Conservation (phyloP, 495 filamentous ascomycete species). For the Podospora tetraspora region DNA sequence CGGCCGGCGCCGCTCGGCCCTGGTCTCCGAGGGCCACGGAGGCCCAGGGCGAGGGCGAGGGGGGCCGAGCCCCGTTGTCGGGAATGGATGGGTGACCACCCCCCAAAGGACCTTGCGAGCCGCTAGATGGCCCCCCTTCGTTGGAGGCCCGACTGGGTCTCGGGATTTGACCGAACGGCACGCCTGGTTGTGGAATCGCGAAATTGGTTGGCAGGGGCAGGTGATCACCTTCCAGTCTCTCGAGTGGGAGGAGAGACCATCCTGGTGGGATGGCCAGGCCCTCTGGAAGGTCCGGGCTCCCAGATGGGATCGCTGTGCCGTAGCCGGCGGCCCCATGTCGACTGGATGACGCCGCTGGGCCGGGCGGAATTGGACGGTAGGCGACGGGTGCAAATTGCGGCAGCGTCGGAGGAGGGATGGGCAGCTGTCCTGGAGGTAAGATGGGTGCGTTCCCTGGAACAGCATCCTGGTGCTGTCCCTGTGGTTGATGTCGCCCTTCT, state of each 20-base stretch:
- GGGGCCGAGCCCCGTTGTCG: background rate
- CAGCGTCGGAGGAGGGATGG: slow-evolving; percentile 22
- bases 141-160: background rate
- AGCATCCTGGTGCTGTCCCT: slow-evolving; percentile 13
- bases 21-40: background rate
- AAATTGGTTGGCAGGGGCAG: slow-evolving; percentile 18
- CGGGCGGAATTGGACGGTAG: slow-evolving; percentile 5
- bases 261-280: slow-evolving; percentile 69
- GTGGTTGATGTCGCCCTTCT: slow-evolving; percentile 20
- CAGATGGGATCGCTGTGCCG: slow-evolving; percentile 51
- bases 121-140: background rate
- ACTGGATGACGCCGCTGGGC: slow-evolving; percentile 33
- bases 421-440: slow-evolving; percentile 16
- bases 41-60: background rate
- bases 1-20: slow-evolving; percentile 21
- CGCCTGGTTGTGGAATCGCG: slow-evolving; percentile 15
- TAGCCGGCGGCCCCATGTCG: slow-evolving; percentile 39
- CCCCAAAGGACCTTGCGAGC: background rate
- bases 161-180: slow-evolving; percentile 13
- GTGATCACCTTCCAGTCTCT: slow-evolving; percentile 45
- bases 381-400: slow-evolving; percentile 6
- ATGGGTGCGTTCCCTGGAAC: slow-evolving; percentile 11
- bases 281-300: slow-evolving; percentile 63
- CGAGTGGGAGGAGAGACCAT: slow-evolving; percentile 68
- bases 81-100: background rate